Conservation (phyloP, 176 grass and related monocot species). For the Oryza glaberrima region DNA sequence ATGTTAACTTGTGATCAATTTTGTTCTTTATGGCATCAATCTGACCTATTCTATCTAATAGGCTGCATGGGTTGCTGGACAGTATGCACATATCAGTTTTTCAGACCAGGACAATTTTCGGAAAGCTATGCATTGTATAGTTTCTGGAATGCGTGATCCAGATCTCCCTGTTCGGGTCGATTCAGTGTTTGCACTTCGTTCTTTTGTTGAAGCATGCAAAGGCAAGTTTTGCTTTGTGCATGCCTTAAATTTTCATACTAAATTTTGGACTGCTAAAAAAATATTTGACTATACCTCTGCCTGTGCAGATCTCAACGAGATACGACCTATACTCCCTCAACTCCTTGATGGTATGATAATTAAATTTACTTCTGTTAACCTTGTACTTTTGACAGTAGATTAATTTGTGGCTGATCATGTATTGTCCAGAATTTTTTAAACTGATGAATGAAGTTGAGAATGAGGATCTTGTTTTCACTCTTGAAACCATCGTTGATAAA, state of each 20-base stretch:
- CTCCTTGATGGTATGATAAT: slow-evolving; percentile 82
- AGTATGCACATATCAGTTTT: slow-evolving; percentile 93
- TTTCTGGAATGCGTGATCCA: slow-evolving; percentile 69
- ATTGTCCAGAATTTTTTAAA: slow-evolving; percentile 81
- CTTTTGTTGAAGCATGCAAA: slow-evolving; percentile 93
- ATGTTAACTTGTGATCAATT: background rate
- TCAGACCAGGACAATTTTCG: slow-evolving; percentile 65
- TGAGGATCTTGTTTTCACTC: slow-evolving; percentile 89
- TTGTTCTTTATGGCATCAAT: slow-evolving; percentile 27
- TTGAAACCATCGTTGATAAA: slow-evolving; percentile 93
- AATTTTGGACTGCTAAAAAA: background rate
- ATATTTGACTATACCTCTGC: slow-evolving; percentile 18
- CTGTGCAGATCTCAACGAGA: slow-evolving; percentile 80
- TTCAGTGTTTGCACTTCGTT: slow-evolving; percentile 95
- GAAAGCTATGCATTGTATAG: slow-evolving; percentile 67
- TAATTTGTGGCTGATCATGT: slow-evolving; percentile 21
- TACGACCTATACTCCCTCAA: slow-evolving; percentile 80
- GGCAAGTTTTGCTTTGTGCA: slow-evolving; percentile 41
- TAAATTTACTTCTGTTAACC: background rate
- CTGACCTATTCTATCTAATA: slow-evolving; percentile 44
- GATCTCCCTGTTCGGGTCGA: slow-evolving; percentile 92
- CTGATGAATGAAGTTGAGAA: slow-evolving; percentile 94
- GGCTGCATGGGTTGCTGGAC: slow-evolving; percentile 97
- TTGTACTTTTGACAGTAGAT: slow-evolving; percentile 8
- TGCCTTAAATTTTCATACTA: background rate